A percentile compares a stretch with the other conserved stretches of the same genome.
Evolutionary conservation across 129 eudicot species (phyloP).

Genomic region (Chrysanthemum seticuspe): DNA sequence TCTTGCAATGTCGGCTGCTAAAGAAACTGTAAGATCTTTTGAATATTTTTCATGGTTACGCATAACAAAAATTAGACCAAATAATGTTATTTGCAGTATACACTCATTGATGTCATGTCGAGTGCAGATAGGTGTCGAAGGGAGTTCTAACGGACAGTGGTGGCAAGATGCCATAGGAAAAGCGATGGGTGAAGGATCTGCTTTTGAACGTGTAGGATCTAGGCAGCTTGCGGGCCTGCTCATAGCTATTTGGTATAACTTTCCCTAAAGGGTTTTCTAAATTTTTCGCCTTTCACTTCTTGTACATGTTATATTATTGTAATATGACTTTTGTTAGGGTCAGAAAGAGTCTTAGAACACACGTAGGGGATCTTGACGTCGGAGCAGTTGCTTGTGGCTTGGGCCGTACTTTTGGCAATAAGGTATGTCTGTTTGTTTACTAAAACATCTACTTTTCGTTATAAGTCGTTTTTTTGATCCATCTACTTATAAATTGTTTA

Average conservation of each 20-base stretch:
- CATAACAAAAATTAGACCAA: background rate
- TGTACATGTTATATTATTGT: constrained; percentile 18
- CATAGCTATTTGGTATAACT: constrained; percentile 78
- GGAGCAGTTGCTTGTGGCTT: constrained; percentile 96
- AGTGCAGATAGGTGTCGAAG: constrained; percentile 97
- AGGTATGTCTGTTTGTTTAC: constrained; percentile 47
- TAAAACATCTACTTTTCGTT: background rate
- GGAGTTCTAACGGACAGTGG: constrained; percentile 88
- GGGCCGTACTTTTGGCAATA: constrained; percentile 95
- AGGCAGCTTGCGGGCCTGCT: constrained; percentile 90
- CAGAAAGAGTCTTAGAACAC: constrained; percentile 71
- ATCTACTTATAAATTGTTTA: too few relatives aligned
- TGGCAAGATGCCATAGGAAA: constrained; percentile 98
- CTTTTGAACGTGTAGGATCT: constrained; percentile 91
- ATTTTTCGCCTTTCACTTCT: constrained; percentile 5
- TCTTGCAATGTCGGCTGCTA: constrained; percentile 99
- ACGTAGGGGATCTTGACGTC: constrained; percentile 96
- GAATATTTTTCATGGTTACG: background rate
- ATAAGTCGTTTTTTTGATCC: too few relatives aligned
- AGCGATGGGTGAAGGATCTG: constrained; percentile 78
- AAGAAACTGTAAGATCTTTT: constrained; percentile 82
- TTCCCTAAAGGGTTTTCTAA: constrained; percentile 1
- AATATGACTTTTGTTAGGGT: constrained; percentile 56
- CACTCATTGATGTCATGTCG: constrained; percentile 21
- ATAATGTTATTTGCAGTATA: background rate